Base-by-base conservation (phyloP, 768 basidiomycete genomes). In the Leccinum variicolor region DNA sequence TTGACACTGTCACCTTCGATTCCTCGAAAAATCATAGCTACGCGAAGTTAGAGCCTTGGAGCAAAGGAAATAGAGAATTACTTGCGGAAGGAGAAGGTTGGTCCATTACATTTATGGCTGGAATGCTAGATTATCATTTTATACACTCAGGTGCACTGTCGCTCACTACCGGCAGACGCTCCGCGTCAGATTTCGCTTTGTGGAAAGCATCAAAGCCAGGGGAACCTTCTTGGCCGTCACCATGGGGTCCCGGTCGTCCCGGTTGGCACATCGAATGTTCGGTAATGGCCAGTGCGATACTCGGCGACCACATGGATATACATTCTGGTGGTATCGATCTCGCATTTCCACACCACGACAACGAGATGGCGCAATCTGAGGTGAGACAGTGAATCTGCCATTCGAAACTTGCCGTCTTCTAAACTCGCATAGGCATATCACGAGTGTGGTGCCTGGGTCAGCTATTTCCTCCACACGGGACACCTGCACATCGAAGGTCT, bases 211-310 rank as follows among this genome's bases (percentile, higher is more conserved):
- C 93, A 29, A 96, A 94, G 76, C 85, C 93, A 3, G 97, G 97
- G 7, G 97, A 99, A 72, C 97, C 97, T 2, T 87, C 87, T 3
- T 99, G 97, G 96, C 84, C 88, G 0, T 97, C 94, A 11, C 89
- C 93, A 6, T 99, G 97, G 97, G 97, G 97, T 17, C 78, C 56
- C 2, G 67, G 95, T n/a, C 82, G 96, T 45, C 96, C 96, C 3
- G 96, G 96, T 15, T 99, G 96, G 96, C 96, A 99, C 71, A 98
- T 99, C 57, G 96, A 99, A 72, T 99, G 96, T 75, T 95, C 92
- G 4, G 96, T 97, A 33, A 99, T 99, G 96, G 95, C 95, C 17
- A 90, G 85, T 62, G 94, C 89, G 31, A 79, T 98, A 43, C 62
- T 56, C 45, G 59, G 67, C 19, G 53, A 64, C 26, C 88, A 86